Evolutionary conservation across 2,329 filamentous ascomycete species (phyloP).

Genomic region (Penicillium verrucosum): DNA sequence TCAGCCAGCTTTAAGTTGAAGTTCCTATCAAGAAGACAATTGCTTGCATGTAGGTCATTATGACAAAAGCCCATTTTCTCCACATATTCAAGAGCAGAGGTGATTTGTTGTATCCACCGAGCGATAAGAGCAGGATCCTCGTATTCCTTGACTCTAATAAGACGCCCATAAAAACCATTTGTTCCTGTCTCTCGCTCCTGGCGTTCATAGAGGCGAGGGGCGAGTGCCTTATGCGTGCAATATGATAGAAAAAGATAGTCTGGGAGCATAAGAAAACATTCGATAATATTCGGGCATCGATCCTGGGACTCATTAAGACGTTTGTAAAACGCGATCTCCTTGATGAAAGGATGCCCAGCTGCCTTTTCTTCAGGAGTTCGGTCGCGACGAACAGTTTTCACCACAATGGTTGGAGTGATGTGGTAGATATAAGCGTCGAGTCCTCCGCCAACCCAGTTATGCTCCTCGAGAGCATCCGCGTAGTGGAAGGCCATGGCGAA

Average conservation of each 20-base stretch:
- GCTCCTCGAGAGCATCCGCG: not conserved
- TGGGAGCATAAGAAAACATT: constrained; percentile 15
- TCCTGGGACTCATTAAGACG: constrained; percentile 8
- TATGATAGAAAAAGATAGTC: constrained; percentile 18
- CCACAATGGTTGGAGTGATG: constrained; percentile 17
- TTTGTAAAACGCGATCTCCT: constrained; percentile 16
- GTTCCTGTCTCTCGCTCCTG: not conserved
- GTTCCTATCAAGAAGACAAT: constrained; percentile 15
- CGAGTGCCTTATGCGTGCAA: not conserved
- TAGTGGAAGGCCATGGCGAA: constrained; percentile 1
- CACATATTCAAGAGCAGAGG: constrained; percentile 17
- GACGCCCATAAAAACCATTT: constrained; percentile 3
- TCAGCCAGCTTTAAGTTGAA: constrained; percentile 6
- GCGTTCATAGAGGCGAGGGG: not conserved
- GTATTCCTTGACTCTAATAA: constrained; percentile 14
- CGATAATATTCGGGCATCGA: constrained; percentile 14
- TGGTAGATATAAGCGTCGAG: constrained; percentile 8
- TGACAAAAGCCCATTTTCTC: constrained; percentile 20
- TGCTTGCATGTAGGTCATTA: not conserved
- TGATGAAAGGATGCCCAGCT: not conserved
- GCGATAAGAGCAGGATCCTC: constrained; percentile 18
- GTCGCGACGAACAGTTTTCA: constrained; percentile 15
- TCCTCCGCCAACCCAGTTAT: constrained; percentile 11
- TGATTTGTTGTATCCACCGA: constrained; percentile 19
- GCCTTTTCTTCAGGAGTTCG: not conserved